phyloP scores from a whole-genome alignment of 2,329 filamentous ascomycete genomes.

The Aureobasidium sp. region DNA sequence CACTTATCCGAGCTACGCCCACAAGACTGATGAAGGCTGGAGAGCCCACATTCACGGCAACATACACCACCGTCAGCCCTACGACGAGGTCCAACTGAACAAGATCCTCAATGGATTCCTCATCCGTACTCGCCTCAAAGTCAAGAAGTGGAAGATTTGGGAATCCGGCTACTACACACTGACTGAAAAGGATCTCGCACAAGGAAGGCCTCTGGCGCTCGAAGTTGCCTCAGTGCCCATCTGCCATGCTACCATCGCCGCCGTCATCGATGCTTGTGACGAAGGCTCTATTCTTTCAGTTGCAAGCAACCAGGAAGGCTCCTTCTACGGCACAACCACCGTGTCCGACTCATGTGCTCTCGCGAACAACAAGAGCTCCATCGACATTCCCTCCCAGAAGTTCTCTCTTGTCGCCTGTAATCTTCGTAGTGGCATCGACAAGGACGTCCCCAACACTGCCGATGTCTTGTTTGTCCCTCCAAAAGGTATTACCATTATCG shows the following conservation, averaged over 20 bases:
- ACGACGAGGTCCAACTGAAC: conserved; percentile 53
- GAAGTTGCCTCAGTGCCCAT: conserved; percentile 9
- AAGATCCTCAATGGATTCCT: conserved; percentile 54
- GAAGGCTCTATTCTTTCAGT: background rate
- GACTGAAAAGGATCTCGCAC: background rate
- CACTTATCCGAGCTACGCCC: conserved; percentile 55
- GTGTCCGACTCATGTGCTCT: background rate
- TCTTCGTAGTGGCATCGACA: background rate
- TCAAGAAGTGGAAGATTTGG: conserved; percentile 31
- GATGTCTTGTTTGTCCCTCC: conserved; percentile 13
- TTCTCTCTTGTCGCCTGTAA: background rate
- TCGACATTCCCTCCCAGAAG: background rate
- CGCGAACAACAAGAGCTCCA: background rate
- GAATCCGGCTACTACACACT: background rate
- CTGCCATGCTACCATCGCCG: background rate
- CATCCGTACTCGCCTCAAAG: conserved; percentile 30
- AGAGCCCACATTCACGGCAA: conserved; percentile 65
- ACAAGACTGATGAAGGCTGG: conserved; percentile 66
- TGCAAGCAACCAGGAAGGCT: conserved; percentile 11
- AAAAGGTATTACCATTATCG: conserved; percentile 18
- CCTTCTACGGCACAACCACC: conserved; percentile 9
- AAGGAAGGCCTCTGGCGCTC: background rate
- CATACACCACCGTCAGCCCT: conserved; percentile 62
- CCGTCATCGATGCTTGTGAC: background rate
- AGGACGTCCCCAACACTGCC: background rate